Conservation (phyloP, 805 yeast species). For the Ogataea nitratoaversa region DNA sequence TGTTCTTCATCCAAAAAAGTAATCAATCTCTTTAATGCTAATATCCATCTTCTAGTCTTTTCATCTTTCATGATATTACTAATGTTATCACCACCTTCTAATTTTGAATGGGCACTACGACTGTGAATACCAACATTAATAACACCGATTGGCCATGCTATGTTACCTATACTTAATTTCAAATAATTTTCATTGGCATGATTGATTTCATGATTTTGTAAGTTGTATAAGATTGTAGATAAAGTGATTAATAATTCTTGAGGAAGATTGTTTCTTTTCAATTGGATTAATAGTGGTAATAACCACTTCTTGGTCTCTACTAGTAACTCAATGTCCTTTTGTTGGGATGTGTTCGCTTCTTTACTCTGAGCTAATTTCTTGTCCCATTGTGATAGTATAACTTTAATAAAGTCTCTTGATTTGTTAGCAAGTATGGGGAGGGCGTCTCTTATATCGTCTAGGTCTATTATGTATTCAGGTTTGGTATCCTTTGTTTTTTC, state of each 20-base stretch:
- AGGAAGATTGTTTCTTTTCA: slow-evolving; percentile 41
- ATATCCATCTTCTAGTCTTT: slow-evolving; percentile 69
- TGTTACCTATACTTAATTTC: slow-evolving; percentile 77
- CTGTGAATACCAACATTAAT: slow-evolving; percentile 76
- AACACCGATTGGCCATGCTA: slow-evolving; percentile 92
- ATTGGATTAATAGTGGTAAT: slow-evolving; percentile 48
- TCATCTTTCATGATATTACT: slow-evolving; percentile 82
- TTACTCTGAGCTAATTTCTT: slow-evolving; percentile 8
- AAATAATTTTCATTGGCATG: slow-evolving; percentile 67
- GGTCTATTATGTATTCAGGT: slow-evolving; percentile 11
- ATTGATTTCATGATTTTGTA: slow-evolving; percentile 50
- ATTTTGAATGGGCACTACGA: slow-evolving; percentile 56
- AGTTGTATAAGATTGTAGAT: slow-evolving; percentile 52
- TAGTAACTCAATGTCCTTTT: slow-evolving; percentile 20
- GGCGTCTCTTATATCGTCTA: slow-evolving; percentile 33
- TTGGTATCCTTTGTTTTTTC: not conserved
- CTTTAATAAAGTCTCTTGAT: slow-evolving; percentile 44
- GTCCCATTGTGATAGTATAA: slow-evolving; percentile 39
- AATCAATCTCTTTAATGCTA: slow-evolving; percentile 69
- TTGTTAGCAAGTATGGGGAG: slow-evolving; percentile 34
- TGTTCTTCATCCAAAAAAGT: slow-evolving; percentile 54
- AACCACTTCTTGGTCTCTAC: slow-evolving; percentile 48
- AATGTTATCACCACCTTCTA: slow-evolving; percentile 35
- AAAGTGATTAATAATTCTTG: slow-evolving; percentile 47
- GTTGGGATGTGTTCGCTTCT: slow-evolving; percentile 5